Percentiles rank a stretch among this genome's conserved stretches.
Evolutionary conservation across 257 asterid species (phyloP).

Genomic region (Coffea eugenioides): DNA sequence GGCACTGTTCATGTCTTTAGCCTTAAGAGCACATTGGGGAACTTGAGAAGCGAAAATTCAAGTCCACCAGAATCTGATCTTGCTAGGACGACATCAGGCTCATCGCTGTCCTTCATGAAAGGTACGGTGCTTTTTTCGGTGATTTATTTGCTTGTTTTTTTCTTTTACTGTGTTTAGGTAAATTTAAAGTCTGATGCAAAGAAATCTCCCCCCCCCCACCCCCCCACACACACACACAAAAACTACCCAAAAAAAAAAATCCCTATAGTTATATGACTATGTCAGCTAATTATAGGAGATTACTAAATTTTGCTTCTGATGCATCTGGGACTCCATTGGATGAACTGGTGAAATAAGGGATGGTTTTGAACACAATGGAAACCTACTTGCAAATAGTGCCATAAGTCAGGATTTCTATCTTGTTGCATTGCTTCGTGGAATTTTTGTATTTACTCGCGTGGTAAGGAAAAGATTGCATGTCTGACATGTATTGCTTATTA

Average conservation of each 20-base stretch:
- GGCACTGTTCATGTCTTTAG: constrained; percentile 93
- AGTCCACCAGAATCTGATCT: constrained; percentile 47
- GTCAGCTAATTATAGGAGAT: not conserved
- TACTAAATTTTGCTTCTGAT: not conserved
- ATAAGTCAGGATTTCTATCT: too few relatives aligned
- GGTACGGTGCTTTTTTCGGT: constrained; percentile 39
- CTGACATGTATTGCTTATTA: not conserved
- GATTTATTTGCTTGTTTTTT: not conserved
- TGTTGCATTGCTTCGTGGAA: not conserved
- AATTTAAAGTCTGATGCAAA: not conserved
- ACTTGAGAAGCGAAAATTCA: constrained; percentile 48
- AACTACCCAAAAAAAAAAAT: too few relatives aligned
- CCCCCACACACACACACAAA: not conserved
- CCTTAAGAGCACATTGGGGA: constrained; percentile 64
- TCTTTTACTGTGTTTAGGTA: not conserved
- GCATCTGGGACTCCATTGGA: not conserved
- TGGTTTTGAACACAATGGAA: not conserved
- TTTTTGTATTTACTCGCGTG: not conserved
- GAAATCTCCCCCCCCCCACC: not conserved
- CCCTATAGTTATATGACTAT: too few relatives aligned
- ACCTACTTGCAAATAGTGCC: not conserved
- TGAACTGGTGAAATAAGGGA: not conserved
- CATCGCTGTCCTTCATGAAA: constrained; percentile 83
- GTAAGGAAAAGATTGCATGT: not conserved
- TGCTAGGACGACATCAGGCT: constrained; percentile 45